Evolutionary conservation across 1,284 basidiomycete genomes (phyloP), one percentile per base, ranked within the genome.

Genomic region (Boletus calvinii): DNA sequence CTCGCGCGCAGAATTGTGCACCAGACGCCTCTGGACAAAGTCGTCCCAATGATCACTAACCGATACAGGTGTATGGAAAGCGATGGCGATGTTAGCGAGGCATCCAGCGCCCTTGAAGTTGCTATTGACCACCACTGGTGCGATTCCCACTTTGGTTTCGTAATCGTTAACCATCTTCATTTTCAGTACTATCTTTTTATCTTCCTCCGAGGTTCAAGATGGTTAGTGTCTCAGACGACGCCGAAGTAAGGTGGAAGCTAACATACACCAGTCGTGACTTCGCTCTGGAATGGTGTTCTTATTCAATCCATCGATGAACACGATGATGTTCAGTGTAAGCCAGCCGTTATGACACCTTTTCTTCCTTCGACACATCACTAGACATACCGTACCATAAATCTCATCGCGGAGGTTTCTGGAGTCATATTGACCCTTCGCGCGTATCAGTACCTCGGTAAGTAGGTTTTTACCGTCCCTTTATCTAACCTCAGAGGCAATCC

Each of bases 201-300:
- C 90, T 7, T 95, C 91, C 0, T 85, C 72, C 48, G 94, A 97
- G 72, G 84, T 91, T 8, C 94, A 97, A 68, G 79, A 89, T 62
- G 84, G 89, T 87, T 50, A 58, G 74, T 62, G 17, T 29, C 10
- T 30, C n/a, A 17, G 44, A 52, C 10, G 29, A 37, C 22, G 37
- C 20, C 9, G 17, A 46, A 8, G 11, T 26, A 17, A n/a, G n/a
- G n/a, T n/a, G n/a, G 32, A 44, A 36, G 31, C 50, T 60, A 34
- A 66, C 15, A 36, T 26, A 18, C 20, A 24, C 29, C 43, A 89
- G 87, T 89, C 15, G 81, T 90, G 20, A 78, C 79, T 56, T 75
- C 79, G 3, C 76, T 95, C 12, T 95, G 93, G 92, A 77, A 71
- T 22, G 93, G 93, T n/a, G 80, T 86, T 17, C 78, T 91, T 55